phyloP scores from a whole-genome alignment of 2,329 filamentous ascomycete species.

The Metarhizium album region DNA sequence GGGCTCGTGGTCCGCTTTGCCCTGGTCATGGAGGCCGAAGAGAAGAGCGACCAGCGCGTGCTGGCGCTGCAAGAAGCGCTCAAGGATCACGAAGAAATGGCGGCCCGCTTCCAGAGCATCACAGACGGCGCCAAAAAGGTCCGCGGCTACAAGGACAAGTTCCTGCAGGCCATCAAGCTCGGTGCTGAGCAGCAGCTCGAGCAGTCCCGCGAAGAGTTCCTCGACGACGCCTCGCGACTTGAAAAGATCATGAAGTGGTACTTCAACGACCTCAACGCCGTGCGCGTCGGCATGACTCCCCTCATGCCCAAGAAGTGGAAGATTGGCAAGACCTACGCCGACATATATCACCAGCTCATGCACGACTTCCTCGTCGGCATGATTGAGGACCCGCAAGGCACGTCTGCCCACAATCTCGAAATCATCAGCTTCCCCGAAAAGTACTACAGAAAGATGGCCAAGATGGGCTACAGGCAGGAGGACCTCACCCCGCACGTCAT shows the following conservation, averaged over 20 bases:
- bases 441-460: constrained; percentile 92
- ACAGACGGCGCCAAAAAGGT: constrained; percentile 86
- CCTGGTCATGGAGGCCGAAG: constrained; percentile 86
- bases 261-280: constrained; percentile 94
- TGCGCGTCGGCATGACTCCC: constrained; percentile 82
- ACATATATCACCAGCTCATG: constrained; percentile 91
- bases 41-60: constrained; percentile 90
- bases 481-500: constrained; percentile 80
- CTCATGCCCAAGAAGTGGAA: constrained; percentile 96
- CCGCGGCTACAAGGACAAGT: constrained; percentile 94
- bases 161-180: constrained; percentile 67
- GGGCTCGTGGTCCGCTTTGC: constrained; percentile 85
- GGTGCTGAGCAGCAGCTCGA: constrained; percentile 67
- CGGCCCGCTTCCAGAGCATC: constrained; percentile 87
- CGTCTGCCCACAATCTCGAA: constrained; percentile 75
- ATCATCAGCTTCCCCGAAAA: constrained; percentile 94
- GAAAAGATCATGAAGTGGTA: constrained; percentile 91
- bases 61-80: constrained; percentile 87
- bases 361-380: constrained; percentile 80
- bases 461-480: constrained; percentile 67
- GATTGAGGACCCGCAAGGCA: constrained; percentile 76
- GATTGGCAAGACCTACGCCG: constrained; percentile 80
- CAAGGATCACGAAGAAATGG: constrained; percentile 91
- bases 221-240: constrained; percentile 70
- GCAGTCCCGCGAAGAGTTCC: constrained; percentile 60